Evolutionary conservation across 208 protist species (phyloP).

Genomic region (Leptomonas seymouri): DNA sequence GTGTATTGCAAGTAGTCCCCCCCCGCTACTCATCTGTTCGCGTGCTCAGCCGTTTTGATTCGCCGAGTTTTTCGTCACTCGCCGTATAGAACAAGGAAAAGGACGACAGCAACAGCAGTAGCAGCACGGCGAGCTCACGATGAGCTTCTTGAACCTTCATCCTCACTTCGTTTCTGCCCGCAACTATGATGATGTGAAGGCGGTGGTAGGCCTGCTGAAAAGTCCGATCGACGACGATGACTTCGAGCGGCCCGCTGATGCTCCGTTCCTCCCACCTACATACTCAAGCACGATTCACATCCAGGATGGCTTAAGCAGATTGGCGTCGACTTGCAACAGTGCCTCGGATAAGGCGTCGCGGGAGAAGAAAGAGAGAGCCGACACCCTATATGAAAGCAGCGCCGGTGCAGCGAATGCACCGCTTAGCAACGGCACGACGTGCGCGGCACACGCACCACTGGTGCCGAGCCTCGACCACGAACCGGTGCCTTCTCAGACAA

Average conservation of each 20-base stretch:
- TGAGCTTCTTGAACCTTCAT: constrained; percentile 30
- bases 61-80: no score
- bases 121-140: no score
- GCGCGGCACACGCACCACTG: not conserved
- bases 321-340: constrained; percentile 10
- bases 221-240: constrained; percentile 25
- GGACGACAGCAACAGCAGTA: not conserved
- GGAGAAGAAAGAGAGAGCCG: not conserved
- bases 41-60: no score
- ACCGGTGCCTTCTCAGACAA: not conserved
- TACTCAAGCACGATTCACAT: constrained; percentile 32
- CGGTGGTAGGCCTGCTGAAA: constrained; percentile 22
- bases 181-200: constrained; percentile 27
- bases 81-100: not conserved
- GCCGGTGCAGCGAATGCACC: constrained; percentile 3
- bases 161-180: constrained; percentile 28
- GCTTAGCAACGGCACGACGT: not conserved
- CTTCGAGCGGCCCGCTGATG: constrained; percentile 8
- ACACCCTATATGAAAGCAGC: not conserved
- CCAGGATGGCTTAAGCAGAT: constrained; percentile 7
- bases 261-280: constrained; percentile 19
- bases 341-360: not conserved
- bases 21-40: no score
- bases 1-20: no score
- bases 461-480: not conserved